phyloP scores from a whole-genome alignment of 176 grass and related monocot genomes.

The sorghum (Sorghum bicolor) region DNA sequence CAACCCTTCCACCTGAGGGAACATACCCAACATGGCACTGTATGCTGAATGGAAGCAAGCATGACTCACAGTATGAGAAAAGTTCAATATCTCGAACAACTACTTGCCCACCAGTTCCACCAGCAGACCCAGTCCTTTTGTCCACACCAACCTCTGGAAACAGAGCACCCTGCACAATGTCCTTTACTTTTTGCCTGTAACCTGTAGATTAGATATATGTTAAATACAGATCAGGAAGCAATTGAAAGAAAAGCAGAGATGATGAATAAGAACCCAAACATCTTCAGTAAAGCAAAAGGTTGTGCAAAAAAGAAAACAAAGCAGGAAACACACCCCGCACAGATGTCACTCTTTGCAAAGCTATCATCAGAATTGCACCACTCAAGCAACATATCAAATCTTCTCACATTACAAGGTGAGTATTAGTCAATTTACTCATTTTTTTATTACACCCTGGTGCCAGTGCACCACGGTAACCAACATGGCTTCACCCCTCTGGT shows the following conservation, averaged over 20 bases:
- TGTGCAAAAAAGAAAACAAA: neutral
- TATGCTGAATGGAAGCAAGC: conserved; percentile 89
- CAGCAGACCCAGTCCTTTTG: conserved; percentile 65
- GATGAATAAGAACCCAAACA: neutral
- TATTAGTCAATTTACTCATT: no score
- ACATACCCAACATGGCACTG: conserved; percentile 91
- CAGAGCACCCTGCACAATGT: conserved; percentile 84
- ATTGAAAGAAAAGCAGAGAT: neutral
- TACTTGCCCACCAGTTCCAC: conserved; percentile 73
- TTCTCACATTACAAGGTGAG: no score
- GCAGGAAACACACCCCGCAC: neutral
- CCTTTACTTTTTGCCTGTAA: conserved; percentile 72
- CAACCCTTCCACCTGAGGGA: conserved; percentile 65
- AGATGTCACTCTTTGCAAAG: neutral
- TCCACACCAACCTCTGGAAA: conserved; percentile 86
- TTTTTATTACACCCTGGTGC: no score
- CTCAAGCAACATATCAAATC: no score
- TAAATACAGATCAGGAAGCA: conserved; percentile 20
- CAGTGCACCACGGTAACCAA: no score
- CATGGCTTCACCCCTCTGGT: no score
- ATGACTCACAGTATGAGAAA: conserved; percentile 92
- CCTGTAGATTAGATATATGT: conserved; percentile 41
- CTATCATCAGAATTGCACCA: no score
- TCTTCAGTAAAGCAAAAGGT: neutral
- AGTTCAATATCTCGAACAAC: conserved; percentile 80